Evolutionary conservation across 257 asterid species (phyloP).

Genomic region (Solanum arcanum): DNA sequence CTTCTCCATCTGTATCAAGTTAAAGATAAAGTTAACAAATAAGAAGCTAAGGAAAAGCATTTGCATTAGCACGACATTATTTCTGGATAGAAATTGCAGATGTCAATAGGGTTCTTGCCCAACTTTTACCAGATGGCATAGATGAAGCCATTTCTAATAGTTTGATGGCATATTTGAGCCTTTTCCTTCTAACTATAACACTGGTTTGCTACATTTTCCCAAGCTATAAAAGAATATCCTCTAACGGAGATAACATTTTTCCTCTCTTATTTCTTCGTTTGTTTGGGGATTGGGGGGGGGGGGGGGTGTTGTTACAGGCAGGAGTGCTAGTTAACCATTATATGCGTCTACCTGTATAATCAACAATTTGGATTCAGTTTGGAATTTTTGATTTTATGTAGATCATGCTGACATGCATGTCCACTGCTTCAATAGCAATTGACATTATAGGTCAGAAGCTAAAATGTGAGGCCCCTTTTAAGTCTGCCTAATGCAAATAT

Average conservation of each 20-base stretch:
- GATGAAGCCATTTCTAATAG: background rate
- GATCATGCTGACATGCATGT: background rate
- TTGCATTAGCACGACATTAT: background rate
- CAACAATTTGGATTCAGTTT: background rate
- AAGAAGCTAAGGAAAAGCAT: background rate
- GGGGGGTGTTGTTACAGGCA: background rate
- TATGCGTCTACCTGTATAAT: background rate
- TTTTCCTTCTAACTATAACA: background rate
- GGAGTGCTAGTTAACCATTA: background rate
- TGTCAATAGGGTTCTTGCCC: background rate
- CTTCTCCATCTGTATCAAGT: conserved; percentile 64
- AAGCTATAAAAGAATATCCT: background rate
- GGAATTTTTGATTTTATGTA: background rate
- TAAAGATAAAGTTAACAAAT: background rate
- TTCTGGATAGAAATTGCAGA: background rate
- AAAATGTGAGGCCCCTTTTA: background rate
- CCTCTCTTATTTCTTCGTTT: background rate
- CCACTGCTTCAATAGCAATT: background rate
- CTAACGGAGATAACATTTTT: background rate
- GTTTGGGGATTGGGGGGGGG: too few relatives aligned
- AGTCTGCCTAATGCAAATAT: background rate
- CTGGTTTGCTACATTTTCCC: background rate
- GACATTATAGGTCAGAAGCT: background rate
- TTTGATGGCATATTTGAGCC: background rate
- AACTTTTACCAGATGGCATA: background rate